These are phyloP conservation scores for Tetrahymena borealis DNA, from an alignment of 73 alveolate genomes.

Conservation along the genomic window DNA sequence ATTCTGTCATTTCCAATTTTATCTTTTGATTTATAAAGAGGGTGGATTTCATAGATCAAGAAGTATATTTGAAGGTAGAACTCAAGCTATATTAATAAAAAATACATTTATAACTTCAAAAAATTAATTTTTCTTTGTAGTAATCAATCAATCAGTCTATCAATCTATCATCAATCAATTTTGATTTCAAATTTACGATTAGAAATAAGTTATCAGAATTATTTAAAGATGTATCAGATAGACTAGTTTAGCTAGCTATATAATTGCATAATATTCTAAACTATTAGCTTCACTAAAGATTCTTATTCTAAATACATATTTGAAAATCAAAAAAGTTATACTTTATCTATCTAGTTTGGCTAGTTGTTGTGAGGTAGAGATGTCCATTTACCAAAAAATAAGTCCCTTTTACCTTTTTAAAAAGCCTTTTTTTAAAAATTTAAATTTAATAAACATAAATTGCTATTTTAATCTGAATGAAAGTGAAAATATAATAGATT, in stretches of 20 bases:
- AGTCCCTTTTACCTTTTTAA: background rate
- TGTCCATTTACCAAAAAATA: background rate
- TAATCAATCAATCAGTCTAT: no score
- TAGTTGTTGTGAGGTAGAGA: background rate
- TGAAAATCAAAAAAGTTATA: background rate
- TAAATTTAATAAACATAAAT: background rate
- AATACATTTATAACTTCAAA: no score
- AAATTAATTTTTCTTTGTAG: no score
- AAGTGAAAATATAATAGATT: no score
- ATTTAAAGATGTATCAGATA: no score
- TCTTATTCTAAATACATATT: background rate
- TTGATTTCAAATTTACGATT: no score
- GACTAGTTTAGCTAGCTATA: no score
- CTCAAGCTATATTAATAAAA: slow-evolving; percentile 56
- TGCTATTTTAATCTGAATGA: no score
- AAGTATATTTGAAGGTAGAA: slow-evolving; percentile 89
- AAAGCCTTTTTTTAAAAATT: background rate
- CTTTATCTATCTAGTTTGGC: background rate
- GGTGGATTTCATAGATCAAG: slow-evolving; percentile 87
- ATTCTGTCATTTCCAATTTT: slow-evolving; percentile 68
- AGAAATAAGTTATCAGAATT: no score
- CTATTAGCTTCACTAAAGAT: no score
- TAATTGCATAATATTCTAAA: no score
- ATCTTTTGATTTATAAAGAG: slow-evolving; percentile 57
- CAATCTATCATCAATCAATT: no score